phyloP scores from a whole-genome alignment of 1,284 basidiomycete genomes.

The Fomitopsis pinicola region DNA sequence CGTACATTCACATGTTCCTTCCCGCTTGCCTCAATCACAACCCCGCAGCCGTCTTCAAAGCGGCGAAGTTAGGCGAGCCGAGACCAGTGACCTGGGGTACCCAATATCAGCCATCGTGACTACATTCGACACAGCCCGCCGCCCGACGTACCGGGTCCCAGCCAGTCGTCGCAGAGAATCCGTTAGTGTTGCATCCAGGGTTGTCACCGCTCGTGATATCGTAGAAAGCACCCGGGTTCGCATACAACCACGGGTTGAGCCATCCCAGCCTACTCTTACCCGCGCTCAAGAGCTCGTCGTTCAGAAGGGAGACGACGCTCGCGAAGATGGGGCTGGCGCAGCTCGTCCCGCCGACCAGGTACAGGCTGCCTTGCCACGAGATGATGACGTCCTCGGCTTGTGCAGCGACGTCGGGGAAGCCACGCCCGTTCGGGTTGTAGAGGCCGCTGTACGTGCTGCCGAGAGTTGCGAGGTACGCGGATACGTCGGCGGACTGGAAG shows the following conservation, averaged over 20 bases:
- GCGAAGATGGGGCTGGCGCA: conserved; percentile 49
- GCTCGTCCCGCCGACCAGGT: conserved; percentile 45
- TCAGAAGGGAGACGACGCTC: conserved; percentile 48
- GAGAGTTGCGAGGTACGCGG: conserved; percentile 25
- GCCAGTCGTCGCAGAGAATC: conserved; percentile 29
- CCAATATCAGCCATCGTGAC: no score
- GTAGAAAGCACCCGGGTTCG: conserved; percentile 12
- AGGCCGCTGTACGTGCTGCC: conserved; percentile 25
- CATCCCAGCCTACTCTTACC: conserved; percentile 45
- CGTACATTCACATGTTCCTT: no score
- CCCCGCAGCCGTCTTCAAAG: no score
- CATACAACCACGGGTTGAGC: conserved; percentile 42
- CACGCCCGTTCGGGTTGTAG: conserved; percentile 27
- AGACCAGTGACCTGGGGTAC: no score
- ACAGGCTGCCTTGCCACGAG: conserved; percentile 25
- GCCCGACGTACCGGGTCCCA: conserved; percentile 29
- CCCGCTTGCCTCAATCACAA: no score
- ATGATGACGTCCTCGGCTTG: conserved; percentile 25
- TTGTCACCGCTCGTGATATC: conserved; percentile 20
- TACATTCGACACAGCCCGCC: not conserved
- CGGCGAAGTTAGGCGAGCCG: no score
- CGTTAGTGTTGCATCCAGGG: conserved; percentile 29
- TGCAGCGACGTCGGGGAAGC: conserved; percentile 28
- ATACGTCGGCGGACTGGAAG: conserved; percentile 36
- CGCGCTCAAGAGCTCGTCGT: conserved; percentile 40